These are phyloP conservation scores for Pisolithus tinctorius DNA, from an alignment of 768 basidiomycete species.

Conservation along the genomic window DNA sequence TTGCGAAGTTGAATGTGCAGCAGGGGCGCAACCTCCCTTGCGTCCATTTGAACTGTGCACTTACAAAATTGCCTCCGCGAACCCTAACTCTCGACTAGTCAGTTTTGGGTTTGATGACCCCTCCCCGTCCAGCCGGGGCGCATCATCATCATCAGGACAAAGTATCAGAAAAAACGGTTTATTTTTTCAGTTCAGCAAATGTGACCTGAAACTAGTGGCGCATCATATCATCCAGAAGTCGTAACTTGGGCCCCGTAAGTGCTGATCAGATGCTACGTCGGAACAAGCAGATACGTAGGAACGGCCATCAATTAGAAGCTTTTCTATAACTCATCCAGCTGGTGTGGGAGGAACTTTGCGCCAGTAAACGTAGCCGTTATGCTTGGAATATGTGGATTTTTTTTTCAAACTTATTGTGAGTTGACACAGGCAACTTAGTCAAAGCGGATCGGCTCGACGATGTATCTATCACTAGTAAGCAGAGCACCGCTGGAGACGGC, in stretches of 20 bases:
- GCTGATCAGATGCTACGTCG: background rate
- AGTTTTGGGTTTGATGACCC: background rate
- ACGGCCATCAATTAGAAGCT: no score
- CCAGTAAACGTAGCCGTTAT: no score
- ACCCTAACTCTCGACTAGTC: background rate
- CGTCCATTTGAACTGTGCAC: background rate
- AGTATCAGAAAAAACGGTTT: background rate
- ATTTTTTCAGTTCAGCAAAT: background rate
- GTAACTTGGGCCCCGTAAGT: background rate
- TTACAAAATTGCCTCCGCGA: no score
- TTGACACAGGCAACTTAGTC: no score
- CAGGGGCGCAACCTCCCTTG: background rate
- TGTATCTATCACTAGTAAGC: background rate
- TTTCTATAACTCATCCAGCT: no score
- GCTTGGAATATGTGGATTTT: no score
- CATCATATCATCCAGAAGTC: background rate
- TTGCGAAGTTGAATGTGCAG: background rate
- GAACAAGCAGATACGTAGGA: background rate
- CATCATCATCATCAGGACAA: no score
- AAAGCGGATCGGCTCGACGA: background rate
- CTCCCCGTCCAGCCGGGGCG: background rate
- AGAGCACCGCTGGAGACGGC: background rate
- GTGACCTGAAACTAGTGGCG: background rate
- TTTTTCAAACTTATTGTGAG: no score
- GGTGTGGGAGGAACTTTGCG: no score